Conservation (phyloP, 352 stramenopile genomes). For the Thalassiosira ordinaria region DNA sequence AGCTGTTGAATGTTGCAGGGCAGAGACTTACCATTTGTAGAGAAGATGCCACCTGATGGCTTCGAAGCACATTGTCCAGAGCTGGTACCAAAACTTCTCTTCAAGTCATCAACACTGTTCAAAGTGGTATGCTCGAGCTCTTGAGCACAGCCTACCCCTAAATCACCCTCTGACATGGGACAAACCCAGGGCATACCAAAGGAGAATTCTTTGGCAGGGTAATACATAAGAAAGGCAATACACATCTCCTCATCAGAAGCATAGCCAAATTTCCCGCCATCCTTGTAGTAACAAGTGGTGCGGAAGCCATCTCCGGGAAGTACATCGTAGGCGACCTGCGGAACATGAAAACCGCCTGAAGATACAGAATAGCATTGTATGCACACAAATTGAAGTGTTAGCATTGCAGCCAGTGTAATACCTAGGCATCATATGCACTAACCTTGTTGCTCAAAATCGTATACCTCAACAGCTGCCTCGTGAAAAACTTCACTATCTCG, state of each 20-base stretch:
- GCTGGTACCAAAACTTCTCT: neutral
- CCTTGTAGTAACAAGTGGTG: slow-evolving; percentile 61
- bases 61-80: neutral
- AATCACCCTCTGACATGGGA: neutral
- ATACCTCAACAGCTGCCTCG: slow-evolving; percentile 44
- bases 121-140: neutral
- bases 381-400: neutral
- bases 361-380: no score
- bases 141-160: neutral
- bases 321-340: slow-evolving; percentile 54
- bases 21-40: neutral
- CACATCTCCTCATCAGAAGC: slow-evolving; percentile 67
- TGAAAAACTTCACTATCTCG: slow-evolving; percentile 57
- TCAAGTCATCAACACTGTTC: neutral
- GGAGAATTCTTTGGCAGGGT: slow-evolving; percentile 20
- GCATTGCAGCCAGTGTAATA: no score
- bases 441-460: slow-evolving; percentile 63
- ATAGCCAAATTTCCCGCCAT: slow-evolving; percentile 42
- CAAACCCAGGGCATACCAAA: neutral
- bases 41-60: neutral
- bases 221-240: slow-evolving; percentile 59
- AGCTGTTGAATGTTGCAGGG: no score
- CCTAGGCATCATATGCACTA: neutral
- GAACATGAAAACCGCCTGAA: slow-evolving; percentile 21
- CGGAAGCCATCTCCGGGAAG: slow-evolving; percentile 53